Evolutionary conservation across 495 filamentous ascomycete genomes (phyloP).

Genomic region (Podospora comata): DNA sequence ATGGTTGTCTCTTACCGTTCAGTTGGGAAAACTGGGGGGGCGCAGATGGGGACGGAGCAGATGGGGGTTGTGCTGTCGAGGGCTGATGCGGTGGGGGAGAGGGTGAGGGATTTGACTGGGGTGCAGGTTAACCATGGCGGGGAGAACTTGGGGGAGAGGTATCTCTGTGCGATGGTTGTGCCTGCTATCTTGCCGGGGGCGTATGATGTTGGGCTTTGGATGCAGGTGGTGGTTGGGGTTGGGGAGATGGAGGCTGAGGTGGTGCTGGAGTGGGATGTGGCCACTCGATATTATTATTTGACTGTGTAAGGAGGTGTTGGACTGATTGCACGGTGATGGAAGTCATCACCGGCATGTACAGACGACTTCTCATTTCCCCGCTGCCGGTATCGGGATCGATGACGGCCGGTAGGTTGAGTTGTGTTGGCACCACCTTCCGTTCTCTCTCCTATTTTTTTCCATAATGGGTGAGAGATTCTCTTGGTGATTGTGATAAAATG

Average conservation of each 20-base stretch:
- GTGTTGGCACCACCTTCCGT: too few species aligned
- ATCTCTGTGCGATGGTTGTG: slow-evolving; percentile 31
- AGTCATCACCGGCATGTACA: too few species aligned
- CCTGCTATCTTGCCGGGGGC: slow-evolving; percentile 30
- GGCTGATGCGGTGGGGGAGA: slow-evolving; percentile 14
- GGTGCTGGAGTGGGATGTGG: slow-evolving; percentile 40
- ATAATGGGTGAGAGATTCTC: neutral
- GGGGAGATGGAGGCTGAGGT: slow-evolving; percentile 38
- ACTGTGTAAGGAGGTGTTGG: slow-evolving; percentile 17
- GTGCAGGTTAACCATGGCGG: slow-evolving; percentile 13
- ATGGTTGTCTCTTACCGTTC: slow-evolving; percentile 29
- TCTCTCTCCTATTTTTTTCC: too few species aligned
- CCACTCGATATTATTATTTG: slow-evolving; percentile 40
- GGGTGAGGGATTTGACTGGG: slow-evolving; percentile 22
- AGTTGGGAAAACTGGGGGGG: neutral
- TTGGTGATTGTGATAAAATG: neutral
- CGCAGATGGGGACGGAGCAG: neutral
- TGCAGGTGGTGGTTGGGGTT: slow-evolving; percentile 29
- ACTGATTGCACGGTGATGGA: too few species aligned
- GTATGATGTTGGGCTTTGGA: slow-evolving; percentile 35
- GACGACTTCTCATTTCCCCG: too few species aligned
- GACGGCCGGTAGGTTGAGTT: too few species aligned
- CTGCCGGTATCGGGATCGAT: too few species aligned
- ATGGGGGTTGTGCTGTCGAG: slow-evolving; percentile 23
- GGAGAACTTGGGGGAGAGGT: slow-evolving; percentile 13